These are phyloP conservation scores for Nemania sp. DNA, from an alignment of 2,329 filamentous ascomycete genomes.

Conservation along the genomic window DNA sequence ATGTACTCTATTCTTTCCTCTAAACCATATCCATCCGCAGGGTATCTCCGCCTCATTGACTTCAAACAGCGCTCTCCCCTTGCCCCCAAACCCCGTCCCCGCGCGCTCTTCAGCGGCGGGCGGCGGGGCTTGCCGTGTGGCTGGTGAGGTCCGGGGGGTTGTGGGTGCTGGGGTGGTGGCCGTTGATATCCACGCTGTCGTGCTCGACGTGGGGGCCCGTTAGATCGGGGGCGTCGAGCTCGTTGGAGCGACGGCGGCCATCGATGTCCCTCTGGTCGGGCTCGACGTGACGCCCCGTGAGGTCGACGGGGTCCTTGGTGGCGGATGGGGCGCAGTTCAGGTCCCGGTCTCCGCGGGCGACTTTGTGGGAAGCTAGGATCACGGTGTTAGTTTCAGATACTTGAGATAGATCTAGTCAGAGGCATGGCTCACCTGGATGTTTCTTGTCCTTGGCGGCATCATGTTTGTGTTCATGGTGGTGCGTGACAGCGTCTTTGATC, in stretches of 20 bases:
- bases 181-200: constrained; percentile 26
- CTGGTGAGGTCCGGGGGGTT: constrained; percentile 23
- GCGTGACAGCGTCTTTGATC: constrained; percentile 26
- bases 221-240: constrained; percentile 23
- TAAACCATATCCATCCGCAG: not conserved
- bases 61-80: not conserved
- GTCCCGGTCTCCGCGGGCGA: constrained; percentile 18
- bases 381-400: not conserved
- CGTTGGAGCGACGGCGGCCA: constrained; percentile 18
- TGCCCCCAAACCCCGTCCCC: not conserved
- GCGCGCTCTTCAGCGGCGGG: constrained; percentile 5
- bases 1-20: not conserved
- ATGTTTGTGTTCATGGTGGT: constrained; percentile 19
- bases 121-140: constrained; percentile 2
- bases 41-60: constrained; percentile 11
- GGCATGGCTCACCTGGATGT: not conserved
- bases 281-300: constrained; percentile 22
- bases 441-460: constrained; percentile 21
- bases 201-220: constrained; percentile 19
- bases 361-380: constrained; percentile 1
- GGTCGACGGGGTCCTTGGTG: constrained; percentile 14
- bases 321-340: constrained; percentile 22
- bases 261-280: constrained; percentile 26
- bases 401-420: not conserved
- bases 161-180: constrained; percentile 17